Percentiles rank a stretch among this genome's conserved stretches.
Conservation (phyloP, 257 asterid species). For the Rehmannia glutinosa region DNA sequence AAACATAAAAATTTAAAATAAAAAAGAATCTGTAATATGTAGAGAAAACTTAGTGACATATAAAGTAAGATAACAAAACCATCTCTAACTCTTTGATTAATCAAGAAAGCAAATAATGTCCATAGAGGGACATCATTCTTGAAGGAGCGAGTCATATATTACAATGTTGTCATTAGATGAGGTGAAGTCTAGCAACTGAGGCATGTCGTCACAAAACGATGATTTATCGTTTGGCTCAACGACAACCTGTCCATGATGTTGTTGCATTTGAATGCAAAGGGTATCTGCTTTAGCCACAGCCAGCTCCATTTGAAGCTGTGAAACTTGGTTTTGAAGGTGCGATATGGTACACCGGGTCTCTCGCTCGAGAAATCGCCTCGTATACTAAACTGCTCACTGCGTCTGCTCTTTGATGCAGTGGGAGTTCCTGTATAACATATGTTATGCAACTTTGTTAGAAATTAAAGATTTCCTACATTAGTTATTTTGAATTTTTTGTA, state of each 20-base stretch:
- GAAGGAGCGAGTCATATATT: slow-evolving; percentile 24
- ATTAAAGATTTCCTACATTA: no score
- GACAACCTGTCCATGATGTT: no score
- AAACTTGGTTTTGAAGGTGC: no score
- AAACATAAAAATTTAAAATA: no score
- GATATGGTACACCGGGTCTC: no score
- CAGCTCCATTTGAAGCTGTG: no score
- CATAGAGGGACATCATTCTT: slow-evolving; percentile 25
- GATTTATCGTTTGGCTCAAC: not conserved
- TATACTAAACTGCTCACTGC: slow-evolving; percentile 36
- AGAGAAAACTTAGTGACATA: no score
- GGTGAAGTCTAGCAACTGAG: slow-evolving; percentile 19
- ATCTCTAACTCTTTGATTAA: not conserved
- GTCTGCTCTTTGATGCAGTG: slow-evolving; percentile 26
- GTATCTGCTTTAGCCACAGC: no score
- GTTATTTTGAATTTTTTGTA: no score
- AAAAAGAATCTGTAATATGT: no score
- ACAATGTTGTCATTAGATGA: not conserved
- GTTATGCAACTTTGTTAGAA: not conserved
- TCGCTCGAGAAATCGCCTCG: slow-evolving; percentile 32
- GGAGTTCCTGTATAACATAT: slow-evolving; percentile 21
- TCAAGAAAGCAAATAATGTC: slow-evolving; percentile 31
- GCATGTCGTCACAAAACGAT: slow-evolving; percentile 12
- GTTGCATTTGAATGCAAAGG: no score
- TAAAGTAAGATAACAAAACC: not conserved